Conservation (phyloP, 2,329 filamentous ascomycete species). For the Apiospora aurea region DNA sequence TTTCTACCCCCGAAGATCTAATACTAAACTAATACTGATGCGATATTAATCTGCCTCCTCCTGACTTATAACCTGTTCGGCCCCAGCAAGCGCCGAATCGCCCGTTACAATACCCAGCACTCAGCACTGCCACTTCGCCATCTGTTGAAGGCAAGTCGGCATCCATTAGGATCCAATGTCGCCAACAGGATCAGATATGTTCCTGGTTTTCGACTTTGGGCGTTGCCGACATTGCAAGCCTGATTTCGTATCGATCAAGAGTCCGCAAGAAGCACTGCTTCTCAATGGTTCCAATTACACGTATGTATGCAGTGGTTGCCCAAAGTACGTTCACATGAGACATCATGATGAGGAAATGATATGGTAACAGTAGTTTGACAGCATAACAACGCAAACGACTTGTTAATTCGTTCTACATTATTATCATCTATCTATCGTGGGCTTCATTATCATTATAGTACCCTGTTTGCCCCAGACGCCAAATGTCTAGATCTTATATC, state of each 20-base stretch:
- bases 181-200: neutral
- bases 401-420: slow-evolving; percentile 40
- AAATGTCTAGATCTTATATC: slow-evolving; percentile 14
- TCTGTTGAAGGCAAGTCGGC: neutral
- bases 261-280: neutral
- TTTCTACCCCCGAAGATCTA: neutral
- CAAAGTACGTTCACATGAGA: neutral
- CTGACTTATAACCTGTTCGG: neutral
- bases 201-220: neutral
- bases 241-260: neutral
- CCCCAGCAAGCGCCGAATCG: slow-evolving; percentile 12
- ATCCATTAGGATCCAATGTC: neutral
- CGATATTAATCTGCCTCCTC: neutral
- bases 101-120: neutral
- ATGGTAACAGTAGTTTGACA: slow-evolving; percentile 4
- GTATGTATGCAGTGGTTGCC: neutral
- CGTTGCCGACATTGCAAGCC: neutral
- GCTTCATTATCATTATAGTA: slow-evolving; percentile 40
- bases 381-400: slow-evolving; percentile 37
- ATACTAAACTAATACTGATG: neutral
- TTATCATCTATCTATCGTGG: slow-evolving; percentile 43
- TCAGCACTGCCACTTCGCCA: neutral
- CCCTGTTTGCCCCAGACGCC: slow-evolving; percentile 23
- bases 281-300: neutral
- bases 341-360: neutral